Percentiles rank a stretch among this genome's conserved stretches.
Evolutionary conservation across 768 basidiomycete species (phyloP).

Genomic region (Lyophyllum decastes): DNA sequence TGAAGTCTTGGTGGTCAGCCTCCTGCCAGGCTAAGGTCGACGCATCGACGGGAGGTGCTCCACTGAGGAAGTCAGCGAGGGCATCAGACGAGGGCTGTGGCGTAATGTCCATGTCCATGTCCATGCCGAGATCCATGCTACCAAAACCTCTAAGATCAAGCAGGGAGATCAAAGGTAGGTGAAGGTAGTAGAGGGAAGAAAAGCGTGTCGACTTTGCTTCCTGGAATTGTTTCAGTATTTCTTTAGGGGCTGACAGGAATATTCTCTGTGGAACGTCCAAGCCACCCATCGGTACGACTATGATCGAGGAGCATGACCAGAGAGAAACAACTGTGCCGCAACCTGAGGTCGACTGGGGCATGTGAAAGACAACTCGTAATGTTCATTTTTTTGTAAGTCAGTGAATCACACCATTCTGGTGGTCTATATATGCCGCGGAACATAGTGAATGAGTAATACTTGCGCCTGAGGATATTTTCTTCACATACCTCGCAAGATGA

Average conservation of each 20-base stretch:
- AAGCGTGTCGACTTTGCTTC: conserved; percentile 4
- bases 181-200: conserved; percentile 1
- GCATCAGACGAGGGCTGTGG: conserved; percentile 10
- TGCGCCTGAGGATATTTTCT: not conserved
- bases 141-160: not conserved
- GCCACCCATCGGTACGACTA: conserved; percentile 6
- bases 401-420: not conserved
- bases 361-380: not conserved
- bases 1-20: conserved; percentile 14
- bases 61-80: conserved; percentile 13
- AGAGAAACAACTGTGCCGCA: not conserved
- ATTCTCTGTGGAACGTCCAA: conserved; percentile 1
- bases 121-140: conserved; percentile 16
- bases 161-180: not conserved
- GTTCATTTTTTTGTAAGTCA: not conserved
- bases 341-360: not conserved
- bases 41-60: not conserved
- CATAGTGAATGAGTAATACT: not conserved
- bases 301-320: not conserved
- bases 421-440: not conserved
- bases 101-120: conserved; percentile 15
- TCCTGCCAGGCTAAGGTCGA: conserved; percentile 10
- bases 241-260: conserved; percentile 16
- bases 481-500: not conserved
- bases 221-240: conserved; percentile 13